Evolutionary conservation across 352 stramenopile species (phyloP), one percentile per base, ranked within the genome.

Genomic region (Globisporangium radiosum): DNA sequence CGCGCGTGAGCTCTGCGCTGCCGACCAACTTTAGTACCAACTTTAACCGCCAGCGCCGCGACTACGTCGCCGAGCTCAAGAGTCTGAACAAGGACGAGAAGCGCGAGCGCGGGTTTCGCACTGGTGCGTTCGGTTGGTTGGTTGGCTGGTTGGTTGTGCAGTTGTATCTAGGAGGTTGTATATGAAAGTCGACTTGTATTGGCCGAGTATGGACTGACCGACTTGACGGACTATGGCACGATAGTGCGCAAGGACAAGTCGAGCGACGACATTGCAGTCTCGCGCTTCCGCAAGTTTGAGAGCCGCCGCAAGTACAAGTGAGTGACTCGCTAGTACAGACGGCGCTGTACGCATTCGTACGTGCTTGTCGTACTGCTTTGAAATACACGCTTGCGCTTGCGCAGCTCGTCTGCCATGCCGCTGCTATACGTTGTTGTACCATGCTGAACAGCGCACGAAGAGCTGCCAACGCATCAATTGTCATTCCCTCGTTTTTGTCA

Each of bases 21-120:
- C 84, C 84, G 2, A 62, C 72, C 14, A 93, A 93, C 64, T 88
- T 88, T 39, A 93, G 84, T 56, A 74, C 69, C 1, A 79, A 93
- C 64, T 93, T 90, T 42, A 89, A 89, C 59, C 76, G 78, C 43
- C 84, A 93, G 59, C 71, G 68, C 44, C 81, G 62, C 39, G 80
- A 89, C 52, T 88, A 75, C 58, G 72, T 90, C 19, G 66, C 70
- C 1, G 75, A 88, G 55, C 70, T 91, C 63, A 93, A 93, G 70
- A 79, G 59, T 36, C 50, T 88, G 57, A 72, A 69, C 49, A 78
- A 75, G 75, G 83, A 92, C 15, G 83, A 92, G 40, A 78, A 88
- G 65, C 73, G 74, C 39, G 79, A 87, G 60, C 64, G 70, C 3
- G 81, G 83, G 50, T 91, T 91, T 47, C 73, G 72, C 19, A 80